Base-by-base conservation (phyloP, 2,329 filamentous ascomycete species). In the Ophiostoma ips region DNA sequence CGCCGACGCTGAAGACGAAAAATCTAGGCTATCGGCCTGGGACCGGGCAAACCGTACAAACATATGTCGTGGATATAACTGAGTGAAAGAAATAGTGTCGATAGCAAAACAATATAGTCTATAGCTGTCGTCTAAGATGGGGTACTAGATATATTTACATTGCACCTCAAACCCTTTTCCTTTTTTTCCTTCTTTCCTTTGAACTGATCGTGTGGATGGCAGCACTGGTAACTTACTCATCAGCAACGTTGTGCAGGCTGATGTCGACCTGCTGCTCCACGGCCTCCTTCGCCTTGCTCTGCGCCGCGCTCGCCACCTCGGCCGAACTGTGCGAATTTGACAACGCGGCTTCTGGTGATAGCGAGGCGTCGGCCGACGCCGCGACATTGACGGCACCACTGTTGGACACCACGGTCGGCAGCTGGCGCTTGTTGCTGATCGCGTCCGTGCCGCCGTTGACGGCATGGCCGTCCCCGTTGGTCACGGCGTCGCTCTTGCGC, bases 221-320 rank as follows among this genome's bases (percentile, higher is more conserved):
- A 28, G 24, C 24, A 28, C 8, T 8, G 5, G 8, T 28, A 8
- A n/a, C 3, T n/a, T 46, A 36, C 44, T 46, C 31, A 13, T 46
- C 44, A 11, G 44, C 44, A 35, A 46, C 44, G 19, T 46, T 46
- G 44, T 46, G 44, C 18, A 46, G 44, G 33, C 44, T 46, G 8
- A 46, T 46, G 44, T 46, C 44, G 13, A 46, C 44, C 21, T 46
- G 44, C 44, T 46, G 31, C 18, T 46, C 18, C 13, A 46, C 44
- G 19, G 44, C 31, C 18, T 7, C 33, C 18, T 36, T 16, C 16
- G 44, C 33, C 33, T 46, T 16, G 43, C 28, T 34, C 18, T 46
- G 31, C 15, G 31, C 44, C 3, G 31, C 44, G 35, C 33, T 36
- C 16, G 33, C 44, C 18, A 24, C 31, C 33, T 46, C 44, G 18